Conservation (phyloP, 116 monocot genomes). For the Zostera marina region DNA sequence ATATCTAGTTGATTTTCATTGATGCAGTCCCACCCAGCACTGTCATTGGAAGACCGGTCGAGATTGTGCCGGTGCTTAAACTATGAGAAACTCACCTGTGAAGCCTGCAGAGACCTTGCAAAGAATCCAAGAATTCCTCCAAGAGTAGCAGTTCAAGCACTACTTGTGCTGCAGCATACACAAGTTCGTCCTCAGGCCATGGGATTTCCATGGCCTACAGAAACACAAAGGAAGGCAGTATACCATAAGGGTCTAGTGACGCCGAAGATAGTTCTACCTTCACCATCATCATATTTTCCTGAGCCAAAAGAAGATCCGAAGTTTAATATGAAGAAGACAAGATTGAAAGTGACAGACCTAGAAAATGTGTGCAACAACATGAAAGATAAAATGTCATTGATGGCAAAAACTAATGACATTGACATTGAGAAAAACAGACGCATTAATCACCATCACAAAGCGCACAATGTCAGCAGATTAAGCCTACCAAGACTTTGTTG, state of each 20-base stretch:
- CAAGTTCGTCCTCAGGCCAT: conserved; percentile 16
- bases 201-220: conserved; percentile 4
- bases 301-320: conserved; percentile 32
- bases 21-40: conserved; percentile 47
- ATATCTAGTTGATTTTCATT: not conserved
- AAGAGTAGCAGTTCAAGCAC: conserved; percentile 58
- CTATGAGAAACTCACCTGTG: conserved; percentile 81
- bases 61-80: conserved; percentile 80
- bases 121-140: conserved; percentile 89
- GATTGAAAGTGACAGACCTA: conserved; percentile 47
- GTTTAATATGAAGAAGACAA: conserved; percentile 53
- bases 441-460: conserved; percentile 8
- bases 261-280: not conserved
- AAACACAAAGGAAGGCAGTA: not conserved
- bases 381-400: conserved; percentile 60
- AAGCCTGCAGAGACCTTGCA: conserved; percentile 72
- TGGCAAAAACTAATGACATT: conserved; percentile 30
- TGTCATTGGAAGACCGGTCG: conserved; percentile 48
- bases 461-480: conserved; percentile 15
- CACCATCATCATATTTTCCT: not conserved
- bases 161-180: conserved; percentile 49
- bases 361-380: conserved; percentile 62
- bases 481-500: conserved; percentile 67
- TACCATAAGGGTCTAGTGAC: conserved; percentile 1
- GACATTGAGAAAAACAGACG: conserved; percentile 26